A percentile compares a stretch with the other conserved stretches of the same genome.
phyloP scores from a whole-genome alignment of 148 eudicot species.

The Euryodendron excelsum region DNA sequence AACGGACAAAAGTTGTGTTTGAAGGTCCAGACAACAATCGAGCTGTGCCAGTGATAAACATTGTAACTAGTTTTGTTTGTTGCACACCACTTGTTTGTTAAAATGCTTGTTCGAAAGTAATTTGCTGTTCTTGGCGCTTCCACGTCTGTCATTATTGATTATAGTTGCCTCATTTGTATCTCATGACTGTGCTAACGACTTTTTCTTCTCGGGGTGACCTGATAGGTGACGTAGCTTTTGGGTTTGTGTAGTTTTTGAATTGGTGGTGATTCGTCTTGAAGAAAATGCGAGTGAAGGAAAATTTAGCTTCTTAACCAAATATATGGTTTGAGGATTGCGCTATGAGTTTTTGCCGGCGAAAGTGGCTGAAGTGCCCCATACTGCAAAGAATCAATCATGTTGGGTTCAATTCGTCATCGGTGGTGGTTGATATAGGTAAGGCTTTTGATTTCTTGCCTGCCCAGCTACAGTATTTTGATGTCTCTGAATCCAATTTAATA shows the following conservation, averaged over 20 bases:
- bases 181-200: background rate
- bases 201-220: background rate
- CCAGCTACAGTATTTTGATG: background rate
- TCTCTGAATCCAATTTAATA: background rate
- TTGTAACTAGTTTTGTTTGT: background rate
- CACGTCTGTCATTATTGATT: background rate
- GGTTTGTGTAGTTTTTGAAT: background rate
- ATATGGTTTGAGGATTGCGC: conserved; percentile 13
- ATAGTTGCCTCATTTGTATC: background rate
- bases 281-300: background rate
- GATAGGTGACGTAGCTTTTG: background rate
- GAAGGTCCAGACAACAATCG: too few species aligned
- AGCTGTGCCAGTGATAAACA: too few species aligned
- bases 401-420: background rate
- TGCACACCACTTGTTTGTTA: background rate
- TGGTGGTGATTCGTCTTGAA: conserved; percentile 2
- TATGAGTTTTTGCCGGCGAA: background rate
- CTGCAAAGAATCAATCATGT: background rate
- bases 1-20: too few species aligned
- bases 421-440: conserved; percentile 4
- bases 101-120: background rate
- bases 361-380: conserved; percentile 7
- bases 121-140: background rate
- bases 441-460: background rate
- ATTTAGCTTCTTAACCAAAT: background rate